Conservation (phyloP, 305 asterid species). For the Fraxinus velutina region DNA sequence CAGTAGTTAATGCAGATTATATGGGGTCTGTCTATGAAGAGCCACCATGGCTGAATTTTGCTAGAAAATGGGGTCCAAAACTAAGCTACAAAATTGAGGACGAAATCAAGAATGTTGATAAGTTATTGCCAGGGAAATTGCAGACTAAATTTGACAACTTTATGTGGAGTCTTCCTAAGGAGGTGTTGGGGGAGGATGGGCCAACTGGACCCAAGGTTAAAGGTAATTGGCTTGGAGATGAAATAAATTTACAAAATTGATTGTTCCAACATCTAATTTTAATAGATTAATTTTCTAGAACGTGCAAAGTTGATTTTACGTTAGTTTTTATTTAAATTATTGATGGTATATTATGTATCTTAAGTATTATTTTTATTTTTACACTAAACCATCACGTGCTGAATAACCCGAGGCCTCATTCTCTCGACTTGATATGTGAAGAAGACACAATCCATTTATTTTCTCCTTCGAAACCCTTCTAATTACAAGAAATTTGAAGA, state of each 20-base stretch:
- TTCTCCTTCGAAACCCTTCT: not conserved
- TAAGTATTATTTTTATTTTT: no score
- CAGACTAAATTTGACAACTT: conserved; percentile 36
- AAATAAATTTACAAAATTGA: not conserved
- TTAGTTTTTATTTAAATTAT: no score
- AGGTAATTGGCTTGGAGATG: conserved; percentile 53
- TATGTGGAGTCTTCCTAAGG: conserved; percentile 46
- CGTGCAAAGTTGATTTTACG: no score
- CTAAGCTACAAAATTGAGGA: conserved; percentile 39
- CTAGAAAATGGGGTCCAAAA: conserved; percentile 60
- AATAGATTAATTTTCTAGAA: no score
- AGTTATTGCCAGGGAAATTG: conserved; percentile 42
- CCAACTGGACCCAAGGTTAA: conserved; percentile 64
- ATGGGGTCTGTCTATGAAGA: conserved; percentile 25
- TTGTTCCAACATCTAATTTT: not conserved
- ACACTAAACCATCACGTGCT: not conserved
- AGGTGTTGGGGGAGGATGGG: conserved; percentile 58
- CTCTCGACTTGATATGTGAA: no score
- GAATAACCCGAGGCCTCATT: not conserved
- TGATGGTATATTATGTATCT: no score
- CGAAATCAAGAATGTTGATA: conserved; percentile 39
- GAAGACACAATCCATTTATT: not conserved
- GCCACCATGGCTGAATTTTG: conserved; percentile 52
- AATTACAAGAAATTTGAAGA: not conserved
- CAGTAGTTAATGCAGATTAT: conserved; percentile 37